phyloP scores from a whole-genome alignment of 345 rosid species.

The Iberis pinnata region DNA sequence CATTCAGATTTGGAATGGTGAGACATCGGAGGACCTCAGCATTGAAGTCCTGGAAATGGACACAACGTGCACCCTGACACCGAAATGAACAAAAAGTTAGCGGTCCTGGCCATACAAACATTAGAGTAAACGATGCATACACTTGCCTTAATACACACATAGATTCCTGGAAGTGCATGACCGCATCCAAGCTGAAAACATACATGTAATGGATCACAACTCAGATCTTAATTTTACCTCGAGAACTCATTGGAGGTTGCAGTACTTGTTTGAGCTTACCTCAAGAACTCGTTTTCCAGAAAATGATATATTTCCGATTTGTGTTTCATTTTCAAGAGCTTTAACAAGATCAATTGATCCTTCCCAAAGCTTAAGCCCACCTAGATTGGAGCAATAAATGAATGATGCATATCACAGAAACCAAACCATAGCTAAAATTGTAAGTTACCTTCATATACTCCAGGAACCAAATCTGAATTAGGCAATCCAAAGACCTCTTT shows the following conservation, averaged over 20 bases:
- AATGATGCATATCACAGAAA: neutral
- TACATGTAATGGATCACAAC: no score
- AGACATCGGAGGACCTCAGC: slow-evolving; percentile 77
- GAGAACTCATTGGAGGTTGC: no score
- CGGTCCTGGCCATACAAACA: no score
- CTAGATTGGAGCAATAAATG: slow-evolving; percentile 29
- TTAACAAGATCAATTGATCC: slow-evolving; percentile 87
- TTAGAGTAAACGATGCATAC: slow-evolving; percentile 7
- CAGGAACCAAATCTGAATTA: slow-evolving; percentile 86
- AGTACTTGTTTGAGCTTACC: slow-evolving; percentile 33
- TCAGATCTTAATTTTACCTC: no score
- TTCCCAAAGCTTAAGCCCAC: slow-evolving; percentile 97
- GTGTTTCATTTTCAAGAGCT: slow-evolving; percentile 56
- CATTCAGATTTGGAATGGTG: slow-evolving; percentile 69
- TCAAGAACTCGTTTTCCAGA: slow-evolving; percentile 66
- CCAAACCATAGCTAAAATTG: neutral
- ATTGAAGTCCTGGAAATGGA: slow-evolving; percentile 91
- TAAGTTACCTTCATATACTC: slow-evolving; percentile 75
- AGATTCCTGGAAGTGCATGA: slow-evolving; percentile 85
- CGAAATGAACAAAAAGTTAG: slow-evolving; percentile 15
- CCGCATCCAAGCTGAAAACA: slow-evolving; percentile 90
- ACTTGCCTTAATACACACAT: slow-evolving; percentile 68
- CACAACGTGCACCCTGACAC: slow-evolving; percentile 51
- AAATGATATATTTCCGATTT: slow-evolving; percentile 44
- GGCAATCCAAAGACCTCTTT: slow-evolving; percentile 79